Evolutionary conservation across 2,329 filamentous ascomycete species (phyloP).

Genomic region (Stagonosporopsis vannaccii): DNA sequence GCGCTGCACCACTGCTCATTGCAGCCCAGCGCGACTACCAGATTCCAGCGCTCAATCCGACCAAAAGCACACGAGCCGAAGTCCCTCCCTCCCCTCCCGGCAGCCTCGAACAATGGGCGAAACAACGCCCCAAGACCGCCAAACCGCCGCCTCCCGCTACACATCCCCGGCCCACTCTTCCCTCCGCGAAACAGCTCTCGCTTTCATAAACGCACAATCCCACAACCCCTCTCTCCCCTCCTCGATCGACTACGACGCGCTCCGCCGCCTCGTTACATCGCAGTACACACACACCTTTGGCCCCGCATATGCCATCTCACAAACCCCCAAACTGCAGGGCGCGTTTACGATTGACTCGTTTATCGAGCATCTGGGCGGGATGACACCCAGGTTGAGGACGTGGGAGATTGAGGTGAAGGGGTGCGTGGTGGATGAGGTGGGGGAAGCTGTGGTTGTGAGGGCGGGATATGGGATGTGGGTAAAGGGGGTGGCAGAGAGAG

Average conservation of each 20-base stretch:
- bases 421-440: constrained; percentile 37
- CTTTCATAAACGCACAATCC: neutral
- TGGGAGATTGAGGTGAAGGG: constrained; percentile 33
- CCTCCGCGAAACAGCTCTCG: neutral
- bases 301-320: neutral
- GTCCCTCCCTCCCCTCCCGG: too few relatives aligned
- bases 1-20: too few relatives aligned
- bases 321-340: constrained; percentile 1
- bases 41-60: neutral
- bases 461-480: constrained; percentile 37
- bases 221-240: neutral
- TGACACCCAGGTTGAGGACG: constrained; percentile 7
- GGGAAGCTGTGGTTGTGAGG: constrained; percentile 27
- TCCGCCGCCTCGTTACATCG: neutral
- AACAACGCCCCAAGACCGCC: neutral
- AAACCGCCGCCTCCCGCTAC: neutral
- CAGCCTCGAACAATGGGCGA: neutral
- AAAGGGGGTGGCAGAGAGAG: constrained; percentile 13
- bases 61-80: too few relatives aligned
- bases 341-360: neutral
- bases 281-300: constrained; percentile 4
- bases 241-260: neutral
- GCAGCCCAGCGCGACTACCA: too few relatives aligned
- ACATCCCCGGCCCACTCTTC: neutral
- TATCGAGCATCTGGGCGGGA: neutral